Percentiles rank a stretch among this genome's conserved stretches.
These are phyloP conservation scores for Trifolium repens DNA, from an alignment of 306 rosid species.

Conservation along the genomic window DNA sequence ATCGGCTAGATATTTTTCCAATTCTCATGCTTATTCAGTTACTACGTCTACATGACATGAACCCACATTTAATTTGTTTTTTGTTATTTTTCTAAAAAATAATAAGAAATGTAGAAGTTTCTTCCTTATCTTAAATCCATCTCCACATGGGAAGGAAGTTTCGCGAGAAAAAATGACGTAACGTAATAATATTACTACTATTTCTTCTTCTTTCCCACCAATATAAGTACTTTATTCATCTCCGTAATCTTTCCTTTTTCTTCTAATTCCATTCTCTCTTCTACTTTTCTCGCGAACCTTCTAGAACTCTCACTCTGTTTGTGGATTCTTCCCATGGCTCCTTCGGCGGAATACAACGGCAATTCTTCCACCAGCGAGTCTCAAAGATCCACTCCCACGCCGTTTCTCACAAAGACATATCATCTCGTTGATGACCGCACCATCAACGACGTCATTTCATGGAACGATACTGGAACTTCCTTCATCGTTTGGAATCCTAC, in stretches of 20 bases:
- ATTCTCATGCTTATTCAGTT: too few relatives aligned
- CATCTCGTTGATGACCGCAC: conserved; percentile 74
- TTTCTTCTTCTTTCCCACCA: neutral
- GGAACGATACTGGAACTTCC: conserved; percentile 89
- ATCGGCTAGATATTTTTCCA: too few relatives aligned
- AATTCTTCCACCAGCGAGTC: conserved; percentile 48
- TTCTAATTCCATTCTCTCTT: neutral
- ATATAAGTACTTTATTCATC: neutral
- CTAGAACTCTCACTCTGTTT: conserved; percentile 55
- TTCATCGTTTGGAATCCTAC: conserved; percentile 91
- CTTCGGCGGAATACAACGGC: conserved; percentile 47
- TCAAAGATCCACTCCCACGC: conserved; percentile 65
- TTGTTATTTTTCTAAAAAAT: too few relatives aligned
- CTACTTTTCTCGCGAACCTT: conserved; percentile 55
- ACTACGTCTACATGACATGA: too few relatives aligned
- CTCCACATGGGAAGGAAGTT: conserved; percentile 36
- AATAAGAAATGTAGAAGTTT: conserved; percentile 31
- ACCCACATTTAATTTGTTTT: too few relatives aligned
- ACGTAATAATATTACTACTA: neutral
- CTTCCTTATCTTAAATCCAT: neutral
- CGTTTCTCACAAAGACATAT: conserved; percentile 76
- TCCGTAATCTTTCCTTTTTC: neutral
- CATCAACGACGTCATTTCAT: conserved; percentile 75
- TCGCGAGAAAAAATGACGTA: conserved; percentile 34
- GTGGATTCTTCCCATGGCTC: conserved; percentile 52